These are phyloP conservation scores for Alternaria arbusti DNA, from an alignment of 2,329 filamentous ascomycete genomes.

Conservation along the genomic window DNA sequence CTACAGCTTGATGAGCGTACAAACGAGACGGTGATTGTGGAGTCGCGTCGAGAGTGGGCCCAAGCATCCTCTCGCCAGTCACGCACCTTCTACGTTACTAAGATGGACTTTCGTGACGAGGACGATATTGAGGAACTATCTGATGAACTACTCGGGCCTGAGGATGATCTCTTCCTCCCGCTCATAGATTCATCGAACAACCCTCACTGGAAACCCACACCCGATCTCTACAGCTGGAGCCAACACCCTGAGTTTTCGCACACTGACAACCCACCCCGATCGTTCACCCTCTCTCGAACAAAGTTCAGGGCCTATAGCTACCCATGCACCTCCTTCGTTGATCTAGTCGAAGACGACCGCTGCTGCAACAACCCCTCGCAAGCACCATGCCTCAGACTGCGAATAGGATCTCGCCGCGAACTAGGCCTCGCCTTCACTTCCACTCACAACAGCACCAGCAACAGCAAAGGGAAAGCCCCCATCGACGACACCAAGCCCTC, in stretches of 20 bases:
- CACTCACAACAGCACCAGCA: not conserved
- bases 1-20: constrained; percentile 66
- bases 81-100: constrained; percentile 70
- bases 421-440: constrained; percentile 30
- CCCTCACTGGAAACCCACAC: constrained; percentile 47
- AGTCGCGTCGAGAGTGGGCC: constrained; percentile 73
- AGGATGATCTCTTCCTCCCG: constrained; percentile 34
- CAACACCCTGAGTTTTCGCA: constrained; percentile 59
- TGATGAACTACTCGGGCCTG: constrained; percentile 24
- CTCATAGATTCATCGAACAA: constrained; percentile 43
- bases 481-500: not conserved
- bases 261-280: constrained; percentile 48
- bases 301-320: constrained; percentile 63
- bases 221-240: constrained; percentile 50
- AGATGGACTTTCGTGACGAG: constrained; percentile 52
- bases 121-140: constrained; percentile 1
- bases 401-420: constrained; percentile 55
- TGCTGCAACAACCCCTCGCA: constrained; percentile 41
- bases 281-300: constrained; percentile 62
- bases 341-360: constrained; percentile 62
- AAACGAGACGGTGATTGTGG: constrained; percentile 66
- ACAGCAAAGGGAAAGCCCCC: constrained; percentile 10
- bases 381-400: constrained; percentile 56
- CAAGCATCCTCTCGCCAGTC: constrained; percentile 61
- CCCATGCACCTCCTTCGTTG: constrained; percentile 62